phyloP scores from a whole-genome alignment of 495 filamentous ascomycete species.

The Neurospora africana region DNA sequence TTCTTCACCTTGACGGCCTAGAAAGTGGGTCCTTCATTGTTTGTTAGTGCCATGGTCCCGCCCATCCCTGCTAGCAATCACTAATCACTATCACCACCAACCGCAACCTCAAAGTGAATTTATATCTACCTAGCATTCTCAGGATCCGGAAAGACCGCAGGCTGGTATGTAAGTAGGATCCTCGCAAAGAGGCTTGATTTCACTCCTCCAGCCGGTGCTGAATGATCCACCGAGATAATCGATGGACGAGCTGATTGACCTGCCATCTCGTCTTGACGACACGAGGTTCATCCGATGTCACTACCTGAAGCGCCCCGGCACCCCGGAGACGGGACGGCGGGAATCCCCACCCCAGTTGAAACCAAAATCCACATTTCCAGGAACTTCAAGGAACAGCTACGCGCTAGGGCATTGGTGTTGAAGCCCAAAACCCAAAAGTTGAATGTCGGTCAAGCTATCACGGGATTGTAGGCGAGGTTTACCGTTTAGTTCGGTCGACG shows the following conservation, averaged over 20 bases:
- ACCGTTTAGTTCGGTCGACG: background rate
- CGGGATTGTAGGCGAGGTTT: background rate
- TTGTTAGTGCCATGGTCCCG: background rate
- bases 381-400: background rate
- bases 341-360: background rate
- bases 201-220: background rate
- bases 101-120: background rate
- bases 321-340: background rate
- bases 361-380: background rate
- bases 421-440: background rate
- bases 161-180: too few species aligned
- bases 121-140: too few species aligned
- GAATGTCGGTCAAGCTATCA: background rate
- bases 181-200: too few species aligned
- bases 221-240: background rate
- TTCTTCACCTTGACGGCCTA: background rate
- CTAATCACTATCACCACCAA: background rate
- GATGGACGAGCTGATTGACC: background rate
- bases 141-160: too few species aligned
- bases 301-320: background rate
- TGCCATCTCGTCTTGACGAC: background rate
- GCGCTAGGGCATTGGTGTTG: background rate
- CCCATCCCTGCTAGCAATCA: background rate
- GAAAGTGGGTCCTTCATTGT: background rate
- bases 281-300: background rate